These are phyloP conservation scores for Endocladia muricata DNA, from an alignment of 31 red algal genomes.

Conservation along the genomic window DNA sequence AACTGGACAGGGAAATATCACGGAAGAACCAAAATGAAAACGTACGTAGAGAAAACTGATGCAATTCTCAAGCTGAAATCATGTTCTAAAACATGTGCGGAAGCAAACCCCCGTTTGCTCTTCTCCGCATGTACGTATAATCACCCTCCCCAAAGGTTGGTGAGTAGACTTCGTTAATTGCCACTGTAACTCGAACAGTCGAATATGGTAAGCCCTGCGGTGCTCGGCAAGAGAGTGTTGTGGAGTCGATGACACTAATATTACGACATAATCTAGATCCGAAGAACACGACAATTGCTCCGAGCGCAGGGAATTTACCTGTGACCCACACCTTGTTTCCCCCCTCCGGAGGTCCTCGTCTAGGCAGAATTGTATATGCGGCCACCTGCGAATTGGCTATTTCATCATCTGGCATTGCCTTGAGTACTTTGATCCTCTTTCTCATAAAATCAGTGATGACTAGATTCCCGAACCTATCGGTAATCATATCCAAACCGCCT, in stretches of 20 bases:
- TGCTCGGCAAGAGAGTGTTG: conserved; percentile 12
- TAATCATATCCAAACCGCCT: conserved; percentile 37
- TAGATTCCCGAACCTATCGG: conserved; percentile 31
- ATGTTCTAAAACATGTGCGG: conserved; percentile 14
- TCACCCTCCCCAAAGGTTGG: conserved; percentile 16
- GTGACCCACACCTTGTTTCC: conserved; percentile 56
- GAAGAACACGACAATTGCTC: conserved; percentile 17
- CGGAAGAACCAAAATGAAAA: too few relatives aligned
- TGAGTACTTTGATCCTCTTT: conserved; percentile 28
- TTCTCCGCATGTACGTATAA: conserved; percentile 51
- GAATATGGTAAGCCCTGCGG: neutral
- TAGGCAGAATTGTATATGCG: conserved; percentile 28
- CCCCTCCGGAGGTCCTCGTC: conserved; percentile 45
- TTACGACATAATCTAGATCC: conserved; percentile 20
- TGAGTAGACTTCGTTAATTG: conserved; percentile 14
- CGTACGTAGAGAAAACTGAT: too few relatives aligned
- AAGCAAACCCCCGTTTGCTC: neutral
- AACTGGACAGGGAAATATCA: too few relatives aligned
- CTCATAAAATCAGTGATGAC: conserved; percentile 54
- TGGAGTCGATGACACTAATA: conserved; percentile 1
- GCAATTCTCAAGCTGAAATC: too few relatives aligned
- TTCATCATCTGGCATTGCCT: conserved; percentile 2
- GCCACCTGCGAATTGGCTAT: neutral
- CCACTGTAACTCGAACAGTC: conserved; percentile 12
- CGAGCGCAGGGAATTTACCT: conserved; percentile 18